These are phyloP conservation scores for Phytophthora cajani DNA, from an alignment of 352 stramenopile genomes.

Conservation along the genomic window DNA sequence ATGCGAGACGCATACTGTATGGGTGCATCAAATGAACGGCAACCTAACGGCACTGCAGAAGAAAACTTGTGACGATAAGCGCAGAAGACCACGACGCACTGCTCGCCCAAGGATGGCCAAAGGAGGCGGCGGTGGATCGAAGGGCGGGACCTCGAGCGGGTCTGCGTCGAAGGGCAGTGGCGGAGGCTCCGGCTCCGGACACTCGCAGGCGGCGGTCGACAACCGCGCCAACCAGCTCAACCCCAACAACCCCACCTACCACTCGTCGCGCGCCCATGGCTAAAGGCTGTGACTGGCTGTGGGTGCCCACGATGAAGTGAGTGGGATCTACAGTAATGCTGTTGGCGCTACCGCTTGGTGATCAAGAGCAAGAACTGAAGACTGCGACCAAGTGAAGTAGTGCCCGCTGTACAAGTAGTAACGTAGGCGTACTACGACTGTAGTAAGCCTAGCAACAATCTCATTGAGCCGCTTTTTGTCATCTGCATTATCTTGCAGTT, in stretches of 20 bases:
- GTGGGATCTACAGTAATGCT: not conserved
- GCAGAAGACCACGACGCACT: no score
- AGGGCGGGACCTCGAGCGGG: slow-evolving; percentile 10
- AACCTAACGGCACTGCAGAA: not conserved
- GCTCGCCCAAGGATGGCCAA: no score
- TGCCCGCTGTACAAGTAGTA: not conserved
- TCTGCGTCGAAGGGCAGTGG: slow-evolving; percentile 7
- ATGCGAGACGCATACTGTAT: not conserved
- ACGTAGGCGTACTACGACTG: not conserved
- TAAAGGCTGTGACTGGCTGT: slow-evolving; percentile 1
- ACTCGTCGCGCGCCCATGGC: slow-evolving; percentile 30
- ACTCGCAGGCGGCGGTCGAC: slow-evolving; percentile 33
- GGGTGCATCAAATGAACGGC: not conserved
- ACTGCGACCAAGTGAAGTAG: slow-evolving; percentile 1
- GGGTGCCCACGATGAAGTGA: slow-evolving; percentile 1
- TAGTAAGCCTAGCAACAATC: not conserved
- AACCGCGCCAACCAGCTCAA: slow-evolving; percentile 52
- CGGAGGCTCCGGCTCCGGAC: slow-evolving; percentile 1
- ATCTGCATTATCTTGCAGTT: not conserved
- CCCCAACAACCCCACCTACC: slow-evolving; percentile 46
- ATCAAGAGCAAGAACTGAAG: slow-evolving; percentile 3
- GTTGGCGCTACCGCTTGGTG: not conserved
- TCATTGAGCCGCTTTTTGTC: not conserved
- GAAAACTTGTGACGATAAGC: no score
- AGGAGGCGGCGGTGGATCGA: slow-evolving; percentile 21